These are phyloP conservation scores for Anisodus tanguticus DNA, from an alignment of 257 asterid species.

Conservation along the genomic window DNA sequence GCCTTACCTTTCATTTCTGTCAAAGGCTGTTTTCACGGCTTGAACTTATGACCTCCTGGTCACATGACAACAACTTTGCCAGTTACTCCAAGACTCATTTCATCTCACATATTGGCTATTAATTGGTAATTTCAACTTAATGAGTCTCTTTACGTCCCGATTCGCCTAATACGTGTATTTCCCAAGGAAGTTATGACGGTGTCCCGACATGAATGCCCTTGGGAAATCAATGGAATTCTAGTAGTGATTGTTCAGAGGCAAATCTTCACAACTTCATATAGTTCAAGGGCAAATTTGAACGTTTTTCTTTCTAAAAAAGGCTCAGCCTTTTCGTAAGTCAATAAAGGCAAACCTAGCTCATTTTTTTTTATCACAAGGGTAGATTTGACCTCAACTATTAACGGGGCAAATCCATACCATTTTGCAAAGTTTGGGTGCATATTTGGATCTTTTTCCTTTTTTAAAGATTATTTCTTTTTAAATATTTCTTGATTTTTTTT, in stretches of 20 bases:
- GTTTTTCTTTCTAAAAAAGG: neutral
- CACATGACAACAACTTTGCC: too few relatives aligned
- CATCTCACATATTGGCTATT: neutral
- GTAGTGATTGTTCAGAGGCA: neutral
- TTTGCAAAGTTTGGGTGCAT: neutral
- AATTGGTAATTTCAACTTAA: neutral
- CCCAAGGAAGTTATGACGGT: neutral
- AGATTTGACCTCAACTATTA: neutral
- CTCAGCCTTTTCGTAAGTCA: neutral
- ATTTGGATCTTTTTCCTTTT: too few relatives aligned
- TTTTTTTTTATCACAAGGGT: neutral
- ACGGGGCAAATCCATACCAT: too few relatives aligned
- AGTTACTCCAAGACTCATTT: too few relatives aligned
- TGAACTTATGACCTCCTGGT: too few relatives aligned
- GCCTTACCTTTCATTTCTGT: too few relatives aligned
- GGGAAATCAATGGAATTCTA: neutral
- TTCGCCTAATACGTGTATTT: too few relatives aligned
- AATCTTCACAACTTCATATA: neutral
- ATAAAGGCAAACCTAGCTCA: neutral
- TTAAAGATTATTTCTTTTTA: too few relatives aligned
- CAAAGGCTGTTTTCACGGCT: too few relatives aligned
- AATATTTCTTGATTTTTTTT: neutral
- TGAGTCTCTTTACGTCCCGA: too few relatives aligned
- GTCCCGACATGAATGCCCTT: neutral
- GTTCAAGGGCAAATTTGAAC: neutral